These are phyloP conservation scores for Saccharum officinarum DNA, from an alignment of 176 grass and related monocot species.

Conservation along the genomic window DNA sequence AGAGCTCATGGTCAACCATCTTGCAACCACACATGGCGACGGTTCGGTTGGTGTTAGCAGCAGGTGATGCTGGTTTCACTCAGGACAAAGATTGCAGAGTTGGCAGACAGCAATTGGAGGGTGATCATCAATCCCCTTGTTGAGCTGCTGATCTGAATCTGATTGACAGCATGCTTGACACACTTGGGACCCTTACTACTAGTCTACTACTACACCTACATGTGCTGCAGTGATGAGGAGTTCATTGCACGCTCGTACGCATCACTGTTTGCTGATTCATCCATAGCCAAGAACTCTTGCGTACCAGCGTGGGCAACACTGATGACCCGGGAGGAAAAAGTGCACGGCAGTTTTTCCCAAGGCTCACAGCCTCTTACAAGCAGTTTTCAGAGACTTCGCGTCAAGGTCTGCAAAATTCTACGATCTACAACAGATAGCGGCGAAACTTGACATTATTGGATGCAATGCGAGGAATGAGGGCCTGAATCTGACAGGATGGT, in stretches of 20 bases:
- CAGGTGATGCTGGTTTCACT: neutral
- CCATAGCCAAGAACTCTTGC: slow-evolving; percentile 8
- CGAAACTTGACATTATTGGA: neutral
- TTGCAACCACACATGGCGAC: neutral
- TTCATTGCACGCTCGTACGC: too few relatives aligned
- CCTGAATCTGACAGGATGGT: neutral
- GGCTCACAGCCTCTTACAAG: neutral
- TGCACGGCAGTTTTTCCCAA: neutral
- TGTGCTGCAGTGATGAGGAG: neutral
- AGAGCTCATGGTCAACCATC: neutral
- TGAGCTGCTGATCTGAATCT: neutral
- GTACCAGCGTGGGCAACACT: neutral
- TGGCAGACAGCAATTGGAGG: neutral
- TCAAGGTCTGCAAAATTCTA: neutral
- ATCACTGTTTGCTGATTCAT: neutral
- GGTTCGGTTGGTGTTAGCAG: neutral
- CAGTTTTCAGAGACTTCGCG: neutral
- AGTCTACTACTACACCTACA: neutral
- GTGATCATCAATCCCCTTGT: neutral
- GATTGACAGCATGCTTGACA: neutral
- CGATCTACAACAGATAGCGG: neutral
- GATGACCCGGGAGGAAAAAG: neutral
- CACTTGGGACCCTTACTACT: neutral
- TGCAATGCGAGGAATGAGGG: neutral
- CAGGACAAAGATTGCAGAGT: slow-evolving; percentile 10